Base-by-base conservation (phyloP, 306 rosid genomes). In the Morella rubra region DNA sequence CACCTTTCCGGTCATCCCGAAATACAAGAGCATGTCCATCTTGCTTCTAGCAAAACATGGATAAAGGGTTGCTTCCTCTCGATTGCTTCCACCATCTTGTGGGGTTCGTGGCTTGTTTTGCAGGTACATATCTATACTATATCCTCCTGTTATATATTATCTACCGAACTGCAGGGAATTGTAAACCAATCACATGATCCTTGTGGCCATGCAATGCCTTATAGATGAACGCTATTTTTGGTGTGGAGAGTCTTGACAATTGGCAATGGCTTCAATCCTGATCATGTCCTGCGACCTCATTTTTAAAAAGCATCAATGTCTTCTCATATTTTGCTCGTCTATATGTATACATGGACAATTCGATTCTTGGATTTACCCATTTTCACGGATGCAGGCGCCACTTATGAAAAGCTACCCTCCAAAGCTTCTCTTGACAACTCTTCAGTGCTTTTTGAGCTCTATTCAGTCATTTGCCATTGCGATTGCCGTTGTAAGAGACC, bases 11-110 rank as follows among this genome's bases (percentile, higher is more conserved):
- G 83, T 24, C 32, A 76, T 80, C 87, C 79, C 58, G 59, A 69
- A 53, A 80, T 9, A 53, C 76, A 73, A 46, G 73, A 58, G 0
- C 66, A 69, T 7, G 45, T 44, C 56, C 87, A 32, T 14, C 53
- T 16, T 82, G 37, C 79, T 44, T 78, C 90, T 20, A 44, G 72
- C 7, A 71, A 70, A 20, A 80, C 87, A 52, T 93, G 98, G 98
- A 73, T 90, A 1, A 91, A 91, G 80, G 98, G 98, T 67, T 90
- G 96, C 86, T 90, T 88, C 82, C 84, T 93, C 79, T 84, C 88
- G 92, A 92, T 93, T 32, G 80, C 87, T 75, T 85, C 98, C 74
- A 93, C 84, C 82, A 75, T 74, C 74, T 85, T 80, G 37, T 93
- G 96, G 93, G 93, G 87, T 53, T 24, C 86, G 9, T 93, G 93